Conservation (phyloP, 768 basidiomycete species). For the Saitozyma sp. region DNA sequence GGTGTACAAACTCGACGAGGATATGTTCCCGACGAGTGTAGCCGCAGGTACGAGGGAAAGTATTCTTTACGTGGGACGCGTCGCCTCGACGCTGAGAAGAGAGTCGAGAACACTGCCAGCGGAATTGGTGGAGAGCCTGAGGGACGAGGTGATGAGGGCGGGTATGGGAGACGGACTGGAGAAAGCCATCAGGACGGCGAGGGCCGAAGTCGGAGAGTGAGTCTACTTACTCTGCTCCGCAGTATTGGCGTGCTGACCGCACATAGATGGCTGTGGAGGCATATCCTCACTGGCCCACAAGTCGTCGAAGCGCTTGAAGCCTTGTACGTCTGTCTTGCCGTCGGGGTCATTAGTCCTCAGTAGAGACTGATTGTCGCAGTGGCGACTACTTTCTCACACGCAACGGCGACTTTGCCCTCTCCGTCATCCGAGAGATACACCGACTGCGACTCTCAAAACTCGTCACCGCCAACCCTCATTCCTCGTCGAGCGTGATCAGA, state of each 20-base stretch:
- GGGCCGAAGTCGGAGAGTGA: slow-evolving; percentile 75
- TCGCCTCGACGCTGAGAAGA: slow-evolving; percentile 76
- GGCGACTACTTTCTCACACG: slow-evolving; percentile 84
- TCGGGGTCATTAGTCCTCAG: slow-evolving; percentile 3
- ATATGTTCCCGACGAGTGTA: slow-evolving; percentile 73
- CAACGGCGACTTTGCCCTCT: slow-evolving; percentile 81
- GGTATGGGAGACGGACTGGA: slow-evolving; percentile 78
- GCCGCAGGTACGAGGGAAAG: slow-evolving; percentile 72
- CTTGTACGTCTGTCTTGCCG: slow-evolving; percentile 60
- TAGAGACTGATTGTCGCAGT: slow-evolving; percentile 53
- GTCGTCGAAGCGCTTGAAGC: slow-evolving; percentile 82
- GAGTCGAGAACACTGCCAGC: slow-evolving; percentile 75
- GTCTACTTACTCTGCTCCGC: slow-evolving; percentile 5
- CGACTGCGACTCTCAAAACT: slow-evolving; percentile 77
- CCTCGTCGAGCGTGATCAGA: slow-evolving; percentile 66
- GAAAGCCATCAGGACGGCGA: slow-evolving; percentile 68
- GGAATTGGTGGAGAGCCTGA: slow-evolving; percentile 62
- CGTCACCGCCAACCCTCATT: slow-evolving; percentile 63
- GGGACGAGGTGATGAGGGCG: slow-evolving; percentile 66
- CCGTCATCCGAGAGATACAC: slow-evolving; percentile 83
- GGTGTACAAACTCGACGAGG: slow-evolving; percentile 63
- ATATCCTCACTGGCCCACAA: slow-evolving; percentile 78
- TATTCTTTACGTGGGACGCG: slow-evolving; percentile 81
- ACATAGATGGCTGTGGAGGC: slow-evolving; percentile 76
- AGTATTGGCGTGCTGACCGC: slow-evolving; percentile 1